Conservation (phyloP, 352 stramenopile species). For the Peronospora destructor region DNA sequence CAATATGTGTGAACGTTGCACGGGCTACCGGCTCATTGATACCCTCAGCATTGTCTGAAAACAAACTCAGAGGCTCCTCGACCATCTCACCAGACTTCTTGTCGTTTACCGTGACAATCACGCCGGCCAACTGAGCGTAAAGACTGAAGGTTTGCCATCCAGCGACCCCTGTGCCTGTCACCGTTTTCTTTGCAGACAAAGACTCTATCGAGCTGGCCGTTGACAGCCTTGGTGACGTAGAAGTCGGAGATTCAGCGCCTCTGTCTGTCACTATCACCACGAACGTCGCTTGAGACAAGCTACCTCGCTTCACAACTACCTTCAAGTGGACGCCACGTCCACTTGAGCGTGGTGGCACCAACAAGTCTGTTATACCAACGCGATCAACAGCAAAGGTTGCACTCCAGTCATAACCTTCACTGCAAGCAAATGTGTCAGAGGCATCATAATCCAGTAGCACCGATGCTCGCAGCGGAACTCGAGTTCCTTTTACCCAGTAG, state of each 20-base stretch:
- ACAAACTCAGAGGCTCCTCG: slow-evolving; percentile 19
- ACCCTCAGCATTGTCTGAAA: slow-evolving; percentile 14
- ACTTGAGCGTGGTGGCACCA: slow-evolving; percentile 41
- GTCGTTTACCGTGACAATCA: slow-evolving; percentile 67
- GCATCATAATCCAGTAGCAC: slow-evolving; percentile 37
- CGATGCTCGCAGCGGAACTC: slow-evolving; percentile 47
- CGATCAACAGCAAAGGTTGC: slow-evolving; percentile 45
- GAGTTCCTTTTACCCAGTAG: slow-evolving; percentile 61
- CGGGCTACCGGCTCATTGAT: slow-evolving; percentile 51
- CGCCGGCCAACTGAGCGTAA: slow-evolving; percentile 58
- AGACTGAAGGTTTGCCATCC: slow-evolving; percentile 59
- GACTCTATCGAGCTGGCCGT: slow-evolving; percentile 17
- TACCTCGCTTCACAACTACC: slow-evolving; percentile 61
- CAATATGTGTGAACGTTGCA: slow-evolving; percentile 61
- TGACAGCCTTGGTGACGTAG: slow-evolving; percentile 18
- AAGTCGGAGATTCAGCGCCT: slow-evolving; percentile 14
- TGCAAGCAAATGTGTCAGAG: slow-evolving; percentile 14
- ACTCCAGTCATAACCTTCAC: slow-evolving; percentile 62
- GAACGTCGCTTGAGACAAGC: slow-evolving; percentile 66
- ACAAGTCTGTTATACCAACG: slow-evolving; percentile 36
- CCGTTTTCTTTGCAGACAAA: slow-evolving; percentile 8
- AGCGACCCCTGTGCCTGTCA: not conserved
- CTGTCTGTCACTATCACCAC: slow-evolving; percentile 55
- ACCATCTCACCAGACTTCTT: slow-evolving; percentile 26
- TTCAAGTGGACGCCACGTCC: slow-evolving; percentile 33